Percentiles rank a stretch among this genome's conserved stretches.
phyloP scores from a whole-genome alignment of 148 eudicot species.

The Cornus florida region DNA sequence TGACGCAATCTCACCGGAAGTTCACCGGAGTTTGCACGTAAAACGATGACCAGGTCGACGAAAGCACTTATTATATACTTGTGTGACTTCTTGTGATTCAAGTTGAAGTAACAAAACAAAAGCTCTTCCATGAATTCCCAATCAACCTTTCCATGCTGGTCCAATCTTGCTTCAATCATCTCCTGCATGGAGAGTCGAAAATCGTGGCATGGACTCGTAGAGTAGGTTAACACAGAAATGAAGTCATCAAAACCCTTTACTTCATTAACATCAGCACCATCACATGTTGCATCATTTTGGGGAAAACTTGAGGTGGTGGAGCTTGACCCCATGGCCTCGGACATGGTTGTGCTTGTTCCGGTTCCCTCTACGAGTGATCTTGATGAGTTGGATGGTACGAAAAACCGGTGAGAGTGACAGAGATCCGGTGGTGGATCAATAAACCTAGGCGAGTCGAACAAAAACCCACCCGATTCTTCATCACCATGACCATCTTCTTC shows the following conservation, averaged over 20 bases:
- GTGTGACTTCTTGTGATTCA: conserved; percentile 64
- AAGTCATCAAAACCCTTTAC: conserved; percentile 39
- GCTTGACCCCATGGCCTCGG: conserved; percentile 9
- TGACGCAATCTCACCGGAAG: conserved; percentile 6
- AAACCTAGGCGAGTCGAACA: conserved; percentile 27
- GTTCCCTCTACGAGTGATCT: conserved; percentile 40
- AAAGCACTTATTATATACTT: not conserved
- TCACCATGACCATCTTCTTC: conserved; percentile 1
- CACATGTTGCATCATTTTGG: not conserved
- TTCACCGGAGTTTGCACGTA: conserved; percentile 5
- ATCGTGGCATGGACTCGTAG: conserved; percentile 59
- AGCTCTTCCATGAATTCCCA: conserved; percentile 84
- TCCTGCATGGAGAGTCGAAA: conserved; percentile 69
- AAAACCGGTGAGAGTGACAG: conserved; percentile 40
- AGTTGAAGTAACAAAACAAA: conserved; percentile 55
- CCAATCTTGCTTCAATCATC: conserved; percentile 48
- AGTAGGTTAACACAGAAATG: conserved; percentile 48
- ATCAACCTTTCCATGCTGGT: conserved; percentile 43
- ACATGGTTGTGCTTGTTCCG: conserved; percentile 10
- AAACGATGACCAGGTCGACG: conserved; percentile 41
- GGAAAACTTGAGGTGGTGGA: not conserved
- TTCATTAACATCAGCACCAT: not conserved
- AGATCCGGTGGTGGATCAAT: conserved; percentile 35
- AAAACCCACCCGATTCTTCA: not conserved
- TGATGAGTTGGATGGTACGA: conserved; percentile 35